phyloP scores from a whole-genome alignment of 2,329 filamentous ascomycete species.

The Penicillium digitatum region DNA sequence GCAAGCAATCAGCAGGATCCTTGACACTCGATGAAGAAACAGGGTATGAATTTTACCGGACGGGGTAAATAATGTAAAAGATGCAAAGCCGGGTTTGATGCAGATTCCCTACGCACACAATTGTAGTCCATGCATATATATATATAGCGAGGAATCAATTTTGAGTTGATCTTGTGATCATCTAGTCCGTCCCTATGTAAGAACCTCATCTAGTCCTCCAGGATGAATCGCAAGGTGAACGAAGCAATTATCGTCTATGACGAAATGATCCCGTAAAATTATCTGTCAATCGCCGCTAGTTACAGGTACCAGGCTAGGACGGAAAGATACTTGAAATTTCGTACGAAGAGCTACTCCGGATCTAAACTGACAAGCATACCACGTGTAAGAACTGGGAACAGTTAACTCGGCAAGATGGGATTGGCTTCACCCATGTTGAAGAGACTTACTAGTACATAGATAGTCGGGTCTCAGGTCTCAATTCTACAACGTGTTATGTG shows the following conservation, averaged over 20 bases:
- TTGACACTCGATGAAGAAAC: too few relatives aligned
- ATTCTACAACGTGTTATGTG: background rate
- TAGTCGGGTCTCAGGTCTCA: background rate
- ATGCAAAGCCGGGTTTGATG: background rate
- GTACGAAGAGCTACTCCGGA: background rate
- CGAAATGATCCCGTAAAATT: background rate
- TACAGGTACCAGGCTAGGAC: background rate
- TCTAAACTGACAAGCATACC: background rate
- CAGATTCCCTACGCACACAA: background rate
- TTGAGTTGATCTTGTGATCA: too few relatives aligned
- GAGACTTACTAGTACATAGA: background rate
- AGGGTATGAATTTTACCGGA: slow-evolving; percentile 14
- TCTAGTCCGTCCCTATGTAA: background rate
- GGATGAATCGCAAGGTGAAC: background rate
- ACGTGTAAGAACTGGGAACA: background rate
- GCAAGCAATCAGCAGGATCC: background rate
- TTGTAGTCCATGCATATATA: background rate
- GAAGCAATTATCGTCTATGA: background rate
- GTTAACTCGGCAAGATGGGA: background rate
- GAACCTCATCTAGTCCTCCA: background rate
- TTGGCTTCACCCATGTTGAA: background rate
- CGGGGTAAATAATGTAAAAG: background rate
- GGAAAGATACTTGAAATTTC: background rate
- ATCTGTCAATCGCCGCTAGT: background rate
- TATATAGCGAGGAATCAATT: too few relatives aligned